Conservation (phyloP, 805 yeast species). For the Candida bentonensis region DNA sequence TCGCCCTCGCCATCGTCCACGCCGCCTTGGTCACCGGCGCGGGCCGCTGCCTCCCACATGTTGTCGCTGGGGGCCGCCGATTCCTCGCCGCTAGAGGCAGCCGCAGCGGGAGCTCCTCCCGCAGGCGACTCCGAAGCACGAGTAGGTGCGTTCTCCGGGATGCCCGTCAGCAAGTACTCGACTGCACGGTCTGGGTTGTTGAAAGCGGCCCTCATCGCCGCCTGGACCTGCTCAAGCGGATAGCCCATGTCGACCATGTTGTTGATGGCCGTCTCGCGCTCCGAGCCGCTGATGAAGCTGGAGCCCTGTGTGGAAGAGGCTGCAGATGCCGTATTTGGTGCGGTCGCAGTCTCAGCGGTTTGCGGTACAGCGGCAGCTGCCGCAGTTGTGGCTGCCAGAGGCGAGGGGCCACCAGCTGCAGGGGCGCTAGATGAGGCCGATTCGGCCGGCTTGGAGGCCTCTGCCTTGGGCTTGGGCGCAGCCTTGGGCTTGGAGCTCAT, state of each 20-base stretch:
- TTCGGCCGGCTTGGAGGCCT: constrained; percentile 13
- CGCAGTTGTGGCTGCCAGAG: constrained; percentile 12
- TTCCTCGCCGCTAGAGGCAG: constrained; percentile 10
- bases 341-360: constrained; percentile 13
- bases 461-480: constrained; percentile 9
- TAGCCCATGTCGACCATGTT: constrained; percentile 96
- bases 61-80: constrained; percentile 23
- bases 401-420: constrained; percentile 7
- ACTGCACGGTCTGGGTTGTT: constrained; percentile 98
- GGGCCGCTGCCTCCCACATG: constrained; percentile 26
- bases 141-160: constrained; percentile 58
- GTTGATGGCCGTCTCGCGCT: constrained; percentile 59
- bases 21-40: constrained; percentile 18
- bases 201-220: constrained; percentile 87
- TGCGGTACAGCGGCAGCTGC: constrained; percentile 19
- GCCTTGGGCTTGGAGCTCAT: constrained; percentile 47
- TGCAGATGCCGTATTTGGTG: constrained; percentile 16
- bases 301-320: constrained; percentile 19
- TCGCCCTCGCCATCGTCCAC: constrained; percentile 21
- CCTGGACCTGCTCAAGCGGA: constrained; percentile 72
- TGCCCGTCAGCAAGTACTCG: constrained; percentile 81
- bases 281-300: constrained; percentile 51
- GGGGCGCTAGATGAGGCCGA: constrained; percentile 11
- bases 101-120: constrained; percentile 15
- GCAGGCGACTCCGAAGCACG: constrained; percentile 16